Conservation (phyloP, 805 yeast species). For the Kuraishia capsulata region DNA sequence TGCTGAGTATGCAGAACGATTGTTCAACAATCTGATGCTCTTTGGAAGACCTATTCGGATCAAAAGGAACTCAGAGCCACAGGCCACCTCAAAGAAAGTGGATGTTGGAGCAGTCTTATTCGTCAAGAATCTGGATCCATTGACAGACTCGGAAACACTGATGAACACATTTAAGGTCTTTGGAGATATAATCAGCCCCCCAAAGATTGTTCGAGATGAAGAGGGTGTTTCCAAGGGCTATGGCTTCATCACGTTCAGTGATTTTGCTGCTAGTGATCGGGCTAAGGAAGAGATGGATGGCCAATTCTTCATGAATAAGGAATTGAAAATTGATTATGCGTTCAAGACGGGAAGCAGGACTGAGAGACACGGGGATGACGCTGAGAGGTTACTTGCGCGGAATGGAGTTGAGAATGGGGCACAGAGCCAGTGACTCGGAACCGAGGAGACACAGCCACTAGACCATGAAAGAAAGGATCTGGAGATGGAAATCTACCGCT, state of each 20-base stretch:
- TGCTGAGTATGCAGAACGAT: slow-evolving; percentile 57
- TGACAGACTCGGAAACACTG: slow-evolving; percentile 52
- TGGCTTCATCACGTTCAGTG: slow-evolving; percentile 58
- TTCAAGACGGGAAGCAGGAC: slow-evolving; percentile 47
- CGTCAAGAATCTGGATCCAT: slow-evolving; percentile 53
- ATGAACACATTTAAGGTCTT: slow-evolving; percentile 54
- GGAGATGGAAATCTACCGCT: too few relatives aligned
- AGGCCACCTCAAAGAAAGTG: slow-evolving; percentile 21
- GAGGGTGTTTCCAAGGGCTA: slow-evolving; percentile 46
- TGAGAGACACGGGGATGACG: slow-evolving; percentile 68
- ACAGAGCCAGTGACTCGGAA: too few relatives aligned
- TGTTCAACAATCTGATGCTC: slow-evolving; percentile 52
- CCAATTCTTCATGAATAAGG: slow-evolving; percentile 57
- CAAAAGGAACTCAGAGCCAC: slow-evolving; percentile 21
- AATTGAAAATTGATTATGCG: slow-evolving; percentile 59
- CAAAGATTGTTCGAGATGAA: slow-evolving; percentile 41
- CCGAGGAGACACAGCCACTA: too few relatives aligned
- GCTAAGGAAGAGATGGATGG: slow-evolving; percentile 67
- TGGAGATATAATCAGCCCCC: slow-evolving; percentile 49
- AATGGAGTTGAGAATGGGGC: slow-evolving; percentile 31
- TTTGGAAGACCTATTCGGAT: slow-evolving; percentile 55
- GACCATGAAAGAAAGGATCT: too few relatives aligned
- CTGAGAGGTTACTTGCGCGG: slow-evolving; percentile 63
- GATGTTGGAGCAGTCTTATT: slow-evolving; percentile 42
- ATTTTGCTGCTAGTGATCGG: slow-evolving; percentile 58